phyloP scores from a whole-genome alignment of 176 grass and related monocot species.

The Oryza officinalis region DNA sequence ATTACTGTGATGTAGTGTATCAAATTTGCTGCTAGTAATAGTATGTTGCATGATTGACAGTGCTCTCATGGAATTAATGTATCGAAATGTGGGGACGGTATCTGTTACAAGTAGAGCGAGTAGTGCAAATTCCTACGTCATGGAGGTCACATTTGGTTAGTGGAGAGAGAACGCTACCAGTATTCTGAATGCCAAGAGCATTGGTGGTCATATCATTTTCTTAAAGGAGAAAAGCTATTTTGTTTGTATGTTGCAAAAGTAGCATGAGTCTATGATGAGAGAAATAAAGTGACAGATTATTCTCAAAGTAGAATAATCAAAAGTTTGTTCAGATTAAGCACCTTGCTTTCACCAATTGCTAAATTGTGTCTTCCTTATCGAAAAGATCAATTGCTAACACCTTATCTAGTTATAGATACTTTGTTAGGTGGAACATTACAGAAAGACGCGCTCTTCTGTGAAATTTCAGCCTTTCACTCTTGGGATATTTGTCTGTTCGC shows the following conservation, averaged over 20 bases:
- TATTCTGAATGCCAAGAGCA: not conserved
- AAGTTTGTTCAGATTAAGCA: not conserved
- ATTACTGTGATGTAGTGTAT: not conserved
- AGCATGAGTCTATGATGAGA: conserved; percentile 2
- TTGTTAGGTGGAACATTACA: conserved; percentile 26
- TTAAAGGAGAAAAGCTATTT: conserved; percentile 19
- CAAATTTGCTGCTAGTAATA: not conserved
- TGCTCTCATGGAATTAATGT: not conserved
- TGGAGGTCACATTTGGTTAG: not conserved
- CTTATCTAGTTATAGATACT: conserved; percentile 16
- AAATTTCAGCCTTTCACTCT: not conserved
- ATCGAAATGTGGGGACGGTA: not conserved
- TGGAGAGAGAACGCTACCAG: not conserved
- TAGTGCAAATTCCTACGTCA: conserved; percentile 2
- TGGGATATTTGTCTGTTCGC: not conserved
- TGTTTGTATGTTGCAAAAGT: conserved; percentile 30
- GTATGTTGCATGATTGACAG: not conserved
- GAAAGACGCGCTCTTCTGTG: not conserved
- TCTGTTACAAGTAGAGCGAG: conserved; percentile 11
- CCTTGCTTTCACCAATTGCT: not conserved
- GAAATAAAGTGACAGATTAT: not conserved
- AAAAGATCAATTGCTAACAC: not conserved
- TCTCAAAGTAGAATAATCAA: not conserved
- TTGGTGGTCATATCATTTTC: not conserved
- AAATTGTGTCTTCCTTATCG: not conserved